phyloP scores from a whole-genome alignment of 2,329 filamentous ascomycete genomes.

The Sphaerulina musiva region DNA sequence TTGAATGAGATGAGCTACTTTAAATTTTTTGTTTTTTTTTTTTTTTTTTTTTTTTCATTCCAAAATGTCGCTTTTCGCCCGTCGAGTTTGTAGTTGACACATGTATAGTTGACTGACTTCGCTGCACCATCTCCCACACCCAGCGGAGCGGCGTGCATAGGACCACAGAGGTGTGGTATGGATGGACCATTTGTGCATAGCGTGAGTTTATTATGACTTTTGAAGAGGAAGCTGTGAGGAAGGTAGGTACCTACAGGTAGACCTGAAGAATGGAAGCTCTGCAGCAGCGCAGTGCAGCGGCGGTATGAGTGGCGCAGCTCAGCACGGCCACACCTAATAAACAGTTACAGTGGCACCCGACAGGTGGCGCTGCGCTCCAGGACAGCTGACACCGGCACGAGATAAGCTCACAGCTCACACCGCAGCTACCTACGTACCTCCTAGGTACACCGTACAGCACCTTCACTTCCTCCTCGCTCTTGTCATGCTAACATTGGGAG shows the following conservation, averaged over 20 bases:
- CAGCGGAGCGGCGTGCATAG: conserved; percentile 25
- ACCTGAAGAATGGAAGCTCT: background rate
- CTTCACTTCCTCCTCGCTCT: background rate
- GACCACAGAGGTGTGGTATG: conserved; percentile 11
- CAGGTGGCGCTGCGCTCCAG: background rate
- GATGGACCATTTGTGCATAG: background rate
- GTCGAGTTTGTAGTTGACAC: conserved; percentile 5
- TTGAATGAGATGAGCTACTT: conserved; percentile 4
- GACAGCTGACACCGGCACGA: background rate
- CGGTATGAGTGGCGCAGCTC: too few relatives aligned
- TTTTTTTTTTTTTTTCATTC: conserved; percentile 6
- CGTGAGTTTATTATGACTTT: background rate
- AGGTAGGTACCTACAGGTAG: too few relatives aligned
- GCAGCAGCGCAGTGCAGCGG: too few relatives aligned
- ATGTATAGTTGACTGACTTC: background rate
- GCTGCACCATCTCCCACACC: conserved; percentile 23
- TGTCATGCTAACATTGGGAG: too few relatives aligned
- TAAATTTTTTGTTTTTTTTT: too few relatives aligned
- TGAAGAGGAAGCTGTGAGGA: background rate
- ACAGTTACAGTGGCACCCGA: background rate
- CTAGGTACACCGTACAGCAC: background rate
- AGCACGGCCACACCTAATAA: too few relatives aligned
- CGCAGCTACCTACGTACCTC: background rate
- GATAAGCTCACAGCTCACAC: conserved; percentile 3
- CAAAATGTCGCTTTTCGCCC: conserved; percentile 16